phyloP scores from a whole-genome alignment of 2,329 filamentous ascomycete genomes.

The Zarea fungicola region DNA sequence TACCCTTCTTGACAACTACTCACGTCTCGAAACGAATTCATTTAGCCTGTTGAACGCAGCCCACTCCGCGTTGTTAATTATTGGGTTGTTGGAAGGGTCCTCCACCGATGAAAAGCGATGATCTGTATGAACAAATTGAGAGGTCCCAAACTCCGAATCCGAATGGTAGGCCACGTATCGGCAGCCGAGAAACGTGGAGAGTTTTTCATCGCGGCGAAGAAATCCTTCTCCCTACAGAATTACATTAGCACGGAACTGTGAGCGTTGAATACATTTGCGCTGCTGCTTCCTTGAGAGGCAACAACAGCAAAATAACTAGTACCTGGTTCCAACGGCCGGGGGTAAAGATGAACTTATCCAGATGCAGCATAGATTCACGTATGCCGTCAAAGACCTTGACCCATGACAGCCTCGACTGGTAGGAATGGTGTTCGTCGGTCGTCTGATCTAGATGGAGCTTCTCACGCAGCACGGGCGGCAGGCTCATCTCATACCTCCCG shows the following conservation, averaged over 20 bases:
- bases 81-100: neutral
- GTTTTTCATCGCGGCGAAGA: neutral
- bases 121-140: neutral
- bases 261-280: neutral
- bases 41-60: neutral
- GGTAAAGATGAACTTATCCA: too few species aligned
- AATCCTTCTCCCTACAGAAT: neutral
- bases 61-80: neutral
- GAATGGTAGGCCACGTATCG: neutral
- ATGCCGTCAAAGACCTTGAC: too few species aligned
- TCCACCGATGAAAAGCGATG: neutral
- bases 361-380: too few species aligned
- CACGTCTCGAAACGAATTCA: neutral
- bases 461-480: neutral
- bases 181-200: neutral
- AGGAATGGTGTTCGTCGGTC: neutral
- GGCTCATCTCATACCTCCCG: too few species aligned
- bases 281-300: too few species aligned
- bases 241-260: neutral
- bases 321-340: too few species aligned
- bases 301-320: too few species aligned
- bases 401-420: neutral
- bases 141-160: neutral
- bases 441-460: neutral
- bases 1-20: neutral